phyloP scores from a whole-genome alignment of 2,329 filamentous ascomycete species.

The Trichoderma semiorbis region DNA sequence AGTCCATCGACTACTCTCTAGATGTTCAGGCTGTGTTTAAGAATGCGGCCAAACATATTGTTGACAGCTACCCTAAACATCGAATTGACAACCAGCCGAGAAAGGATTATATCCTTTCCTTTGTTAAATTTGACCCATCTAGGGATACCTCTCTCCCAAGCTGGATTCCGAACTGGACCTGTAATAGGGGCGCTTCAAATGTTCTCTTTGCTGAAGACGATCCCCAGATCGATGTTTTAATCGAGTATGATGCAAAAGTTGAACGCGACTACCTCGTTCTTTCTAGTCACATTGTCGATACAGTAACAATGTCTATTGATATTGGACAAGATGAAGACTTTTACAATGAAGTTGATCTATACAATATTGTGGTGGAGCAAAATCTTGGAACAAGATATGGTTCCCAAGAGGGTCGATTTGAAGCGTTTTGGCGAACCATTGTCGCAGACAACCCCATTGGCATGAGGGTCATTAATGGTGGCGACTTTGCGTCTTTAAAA shows the following conservation, averaged over 20 bases:
- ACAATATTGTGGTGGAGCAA: not conserved
- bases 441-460: not conserved
- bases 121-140: not conserved
- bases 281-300: not conserved
- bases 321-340: not conserved
- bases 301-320: not conserved
- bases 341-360: not conserved
- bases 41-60: not conserved
- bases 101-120: not conserved
- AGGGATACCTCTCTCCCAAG: not conserved
- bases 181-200: not conserved
- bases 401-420: not conserved
- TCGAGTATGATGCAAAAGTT: not conserved
- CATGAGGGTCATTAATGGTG: not conserved
- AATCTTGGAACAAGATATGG: not conserved
- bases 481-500: not conserved
- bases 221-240: not conserved
- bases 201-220: not conserved
- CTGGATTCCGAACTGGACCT: not conserved
- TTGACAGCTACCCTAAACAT: not conserved
- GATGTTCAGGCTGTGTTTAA: not conserved
- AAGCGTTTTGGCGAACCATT: not conserved
- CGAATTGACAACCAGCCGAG: not conserved
- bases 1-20: not conserved
- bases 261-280: not conserved